Conservation (phyloP, 164 flowering plant genomes). For the Nelumbo lutea region DNA sequence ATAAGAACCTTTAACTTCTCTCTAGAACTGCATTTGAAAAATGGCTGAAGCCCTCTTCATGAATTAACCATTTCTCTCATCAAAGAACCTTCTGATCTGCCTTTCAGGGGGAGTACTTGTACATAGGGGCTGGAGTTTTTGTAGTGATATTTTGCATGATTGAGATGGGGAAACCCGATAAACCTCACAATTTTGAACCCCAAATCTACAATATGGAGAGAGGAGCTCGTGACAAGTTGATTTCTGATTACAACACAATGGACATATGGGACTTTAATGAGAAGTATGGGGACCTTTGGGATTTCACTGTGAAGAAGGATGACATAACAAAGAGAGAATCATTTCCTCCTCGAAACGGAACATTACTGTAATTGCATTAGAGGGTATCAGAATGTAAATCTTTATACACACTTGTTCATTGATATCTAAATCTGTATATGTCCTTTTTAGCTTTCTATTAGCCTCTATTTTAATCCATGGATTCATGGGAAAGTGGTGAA, state of each 20-base stretch:
- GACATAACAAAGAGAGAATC: conserved; percentile 42
- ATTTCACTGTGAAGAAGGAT: conserved; percentile 66
- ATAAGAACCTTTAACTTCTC: neutral
- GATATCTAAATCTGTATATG: no score
- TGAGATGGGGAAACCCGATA: conserved; percentile 85
- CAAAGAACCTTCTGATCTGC: neutral
- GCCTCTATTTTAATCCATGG: no score
- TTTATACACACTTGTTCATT: no score
- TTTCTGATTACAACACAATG: conserved; percentile 84
- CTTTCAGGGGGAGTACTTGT: conserved; percentile 78
- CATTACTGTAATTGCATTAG: no score
- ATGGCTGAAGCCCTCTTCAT: neutral
- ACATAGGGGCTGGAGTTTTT: conserved; percentile 79
- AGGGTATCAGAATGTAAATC: no score
- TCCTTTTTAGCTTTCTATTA: no score
- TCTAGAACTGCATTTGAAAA: neutral
- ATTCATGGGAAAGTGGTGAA: no score
- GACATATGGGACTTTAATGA: conserved; percentile 96
- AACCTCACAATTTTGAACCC: conserved; percentile 92
- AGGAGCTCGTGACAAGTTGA: conserved; percentile 87
- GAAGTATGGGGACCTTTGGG: conserved; percentile 94
- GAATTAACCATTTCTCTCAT: conserved; percentile 7
- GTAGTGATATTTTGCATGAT: conserved; percentile 70
- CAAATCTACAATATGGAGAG: conserved; percentile 95
- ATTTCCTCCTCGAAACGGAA: neutral